phyloP scores from a whole-genome alignment of 768 basidiomycete genomes.

The Panellus pusillus region DNA sequence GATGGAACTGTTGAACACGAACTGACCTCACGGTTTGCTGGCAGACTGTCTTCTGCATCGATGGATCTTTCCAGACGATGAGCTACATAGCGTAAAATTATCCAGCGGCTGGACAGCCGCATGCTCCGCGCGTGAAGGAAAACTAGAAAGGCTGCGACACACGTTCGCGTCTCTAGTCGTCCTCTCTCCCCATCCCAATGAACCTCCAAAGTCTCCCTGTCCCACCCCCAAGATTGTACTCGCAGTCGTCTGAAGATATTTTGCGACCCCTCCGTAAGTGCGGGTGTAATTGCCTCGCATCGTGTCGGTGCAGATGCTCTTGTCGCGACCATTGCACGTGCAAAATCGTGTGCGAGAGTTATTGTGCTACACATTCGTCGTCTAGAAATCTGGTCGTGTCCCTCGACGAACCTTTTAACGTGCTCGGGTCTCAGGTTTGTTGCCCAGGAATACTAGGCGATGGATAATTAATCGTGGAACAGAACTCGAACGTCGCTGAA shows the following conservation, averaged over 20 bases:
- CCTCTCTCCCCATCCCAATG: not conserved
- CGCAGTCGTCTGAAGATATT: not conserved
- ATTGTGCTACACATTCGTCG: constrained; percentile 2
- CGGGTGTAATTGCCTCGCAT: constrained; percentile 11
- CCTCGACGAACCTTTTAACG: not conserved
- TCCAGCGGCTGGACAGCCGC: too few relatives aligned
- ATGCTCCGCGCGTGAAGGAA: too few relatives aligned
- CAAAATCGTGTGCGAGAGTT: not conserved
- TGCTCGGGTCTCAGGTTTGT: constrained; percentile 8
- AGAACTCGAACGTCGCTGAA: constrained; percentile 24
- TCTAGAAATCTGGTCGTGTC: constrained; percentile 15
- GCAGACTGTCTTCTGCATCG: too few relatives aligned
- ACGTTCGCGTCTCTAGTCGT: too few relatives aligned
- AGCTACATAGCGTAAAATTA: too few relatives aligned
- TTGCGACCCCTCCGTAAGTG: constrained; percentile 7
- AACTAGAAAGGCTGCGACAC: too few relatives aligned
- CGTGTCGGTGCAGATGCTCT: constrained; percentile 13
- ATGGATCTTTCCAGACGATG: too few relatives aligned
- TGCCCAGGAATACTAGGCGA: not conserved
- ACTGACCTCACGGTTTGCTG: too few relatives aligned
- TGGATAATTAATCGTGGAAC: not conserved
- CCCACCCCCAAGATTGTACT: constrained; percentile 6
- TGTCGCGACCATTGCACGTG: constrained; percentile 19
- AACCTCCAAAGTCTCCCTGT: constrained; percentile 18
- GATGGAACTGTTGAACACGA: too few relatives aligned